phyloP scores from a whole-genome alignment of 768 basidiomycete genomes.

The Lentinula raphanica region DNA sequence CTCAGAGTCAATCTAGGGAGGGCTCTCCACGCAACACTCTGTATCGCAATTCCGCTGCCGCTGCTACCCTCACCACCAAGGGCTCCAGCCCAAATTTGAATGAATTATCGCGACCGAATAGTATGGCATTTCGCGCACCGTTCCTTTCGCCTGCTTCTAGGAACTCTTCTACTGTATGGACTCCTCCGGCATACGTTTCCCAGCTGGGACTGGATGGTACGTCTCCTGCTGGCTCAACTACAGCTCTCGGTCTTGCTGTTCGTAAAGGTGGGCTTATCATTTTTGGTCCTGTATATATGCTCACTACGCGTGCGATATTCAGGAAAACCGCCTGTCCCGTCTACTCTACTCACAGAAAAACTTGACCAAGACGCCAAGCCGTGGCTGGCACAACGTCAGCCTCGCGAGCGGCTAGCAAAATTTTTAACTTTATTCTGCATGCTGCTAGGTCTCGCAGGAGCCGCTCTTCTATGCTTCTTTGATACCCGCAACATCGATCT shows the following conservation, averaged over 20 bases:
- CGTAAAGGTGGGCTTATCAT: not conserved
- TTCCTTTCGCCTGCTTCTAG: constrained; percentile 69
- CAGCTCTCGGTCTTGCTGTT: constrained; percentile 22
- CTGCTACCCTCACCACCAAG: not conserved
- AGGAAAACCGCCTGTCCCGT: constrained; percentile 34
- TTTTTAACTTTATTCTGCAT: constrained; percentile 49
- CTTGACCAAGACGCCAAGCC: constrained; percentile 54
- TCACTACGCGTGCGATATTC: not conserved
- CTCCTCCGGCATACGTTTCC: constrained; percentile 43
- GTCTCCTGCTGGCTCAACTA: constrained; percentile 22
- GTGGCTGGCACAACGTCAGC: constrained; percentile 44
- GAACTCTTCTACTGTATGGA: constrained; percentile 58
- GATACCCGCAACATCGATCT: constrained; percentile 41
- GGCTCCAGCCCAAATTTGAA: not conserved
- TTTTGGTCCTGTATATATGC: not conserved
- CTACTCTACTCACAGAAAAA: constrained; percentile 47
- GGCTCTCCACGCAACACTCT: constrained; percentile 24
- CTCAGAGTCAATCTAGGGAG: constrained; percentile 15
- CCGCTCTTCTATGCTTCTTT: constrained; percentile 48
- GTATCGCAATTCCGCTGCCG: constrained; percentile 17
- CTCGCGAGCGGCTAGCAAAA: constrained; percentile 28
- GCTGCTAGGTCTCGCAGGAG: constrained; percentile 48
- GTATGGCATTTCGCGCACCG: constrained; percentile 57
- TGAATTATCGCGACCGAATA: constrained; percentile 31
- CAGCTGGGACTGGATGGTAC: constrained; percentile 13